phyloP scores from a whole-genome alignment of 352 stramenopile genomes.

The Aphanomyces invadans region DNA sequence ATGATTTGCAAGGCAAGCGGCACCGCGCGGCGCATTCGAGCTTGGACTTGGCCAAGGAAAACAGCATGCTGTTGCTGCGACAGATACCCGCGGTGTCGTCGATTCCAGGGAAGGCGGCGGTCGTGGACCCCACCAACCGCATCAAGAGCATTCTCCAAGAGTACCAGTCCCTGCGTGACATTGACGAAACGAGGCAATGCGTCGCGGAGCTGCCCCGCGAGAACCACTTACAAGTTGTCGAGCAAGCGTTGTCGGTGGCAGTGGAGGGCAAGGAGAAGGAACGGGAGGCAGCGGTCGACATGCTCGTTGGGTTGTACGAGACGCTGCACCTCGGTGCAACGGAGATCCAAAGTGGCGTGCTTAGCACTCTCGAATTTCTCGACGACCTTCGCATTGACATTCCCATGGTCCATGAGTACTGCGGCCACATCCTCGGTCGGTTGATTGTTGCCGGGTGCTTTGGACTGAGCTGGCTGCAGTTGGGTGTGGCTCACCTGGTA shows the following conservation, averaged over 20 bases:
- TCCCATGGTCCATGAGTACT: constrained; percentile 74
- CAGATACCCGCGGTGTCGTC: constrained; percentile 23
- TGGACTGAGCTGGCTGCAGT: constrained; percentile 74
- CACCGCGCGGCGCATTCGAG: constrained; percentile 75
- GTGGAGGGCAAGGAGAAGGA: constrained; percentile 69
- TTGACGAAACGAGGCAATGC: constrained; percentile 65
- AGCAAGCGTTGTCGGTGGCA: constrained; percentile 58
- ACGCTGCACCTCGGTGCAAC: constrained; percentile 51
- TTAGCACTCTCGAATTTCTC: constrained; percentile 71
- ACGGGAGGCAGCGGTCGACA: constrained; percentile 55
- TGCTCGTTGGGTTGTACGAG: constrained; percentile 74
- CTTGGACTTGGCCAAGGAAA: constrained; percentile 68
- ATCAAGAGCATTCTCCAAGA: constrained; percentile 86
- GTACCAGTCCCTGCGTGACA: constrained; percentile 67
- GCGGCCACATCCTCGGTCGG: constrained; percentile 55
- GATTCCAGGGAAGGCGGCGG: background rate
- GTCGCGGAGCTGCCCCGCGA: constrained; percentile 55
- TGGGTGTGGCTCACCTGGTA: constrained; percentile 29
- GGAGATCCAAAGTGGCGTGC: constrained; percentile 58
- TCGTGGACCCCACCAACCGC: constrained; percentile 37
- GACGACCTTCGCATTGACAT: constrained; percentile 84
- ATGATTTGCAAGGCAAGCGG: constrained; percentile 59
- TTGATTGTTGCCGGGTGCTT: constrained; percentile 76
- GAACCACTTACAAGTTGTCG: constrained; percentile 53
- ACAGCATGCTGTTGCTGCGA: constrained; percentile 62